Evolutionary conservation across 176 grass and related monocot genomes (phyloP).

Genomic region (Musa beccarii): DNA sequence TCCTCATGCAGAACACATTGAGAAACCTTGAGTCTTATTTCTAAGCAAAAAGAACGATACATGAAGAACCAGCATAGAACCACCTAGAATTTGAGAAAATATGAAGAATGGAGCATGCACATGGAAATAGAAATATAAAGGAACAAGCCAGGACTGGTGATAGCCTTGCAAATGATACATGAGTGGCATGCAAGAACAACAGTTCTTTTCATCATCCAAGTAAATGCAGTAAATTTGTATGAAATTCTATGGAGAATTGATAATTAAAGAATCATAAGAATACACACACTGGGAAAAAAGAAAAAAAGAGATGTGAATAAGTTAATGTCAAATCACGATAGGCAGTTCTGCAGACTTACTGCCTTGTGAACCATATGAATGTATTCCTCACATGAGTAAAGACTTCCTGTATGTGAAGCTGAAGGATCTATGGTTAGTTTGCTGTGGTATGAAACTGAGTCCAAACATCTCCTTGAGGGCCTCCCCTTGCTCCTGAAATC

Average conservation of each 20-base stretch:
- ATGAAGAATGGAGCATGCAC: too few relatives aligned
- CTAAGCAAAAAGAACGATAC: too few relatives aligned
- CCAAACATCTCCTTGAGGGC: conserved; percentile 90
- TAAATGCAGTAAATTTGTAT: background rate
- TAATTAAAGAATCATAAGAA: background rate
- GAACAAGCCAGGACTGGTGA: too few relatives aligned
- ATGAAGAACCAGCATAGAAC: too few relatives aligned
- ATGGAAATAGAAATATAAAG: too few relatives aligned
- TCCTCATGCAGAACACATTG: too few relatives aligned
- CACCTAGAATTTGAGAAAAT: too few relatives aligned
- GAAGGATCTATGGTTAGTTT: conserved; percentile 42
- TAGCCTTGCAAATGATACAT: background rate
- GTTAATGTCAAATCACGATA: background rate
- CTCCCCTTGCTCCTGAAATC: conserved; percentile 47
- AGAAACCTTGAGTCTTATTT: too few relatives aligned
- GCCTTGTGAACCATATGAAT: too few relatives aligned
- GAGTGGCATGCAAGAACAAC: background rate
- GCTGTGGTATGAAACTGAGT: conserved; percentile 48
- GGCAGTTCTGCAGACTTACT: too few relatives aligned
- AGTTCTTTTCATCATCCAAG: background rate
- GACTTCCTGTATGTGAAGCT: conserved; percentile 35
- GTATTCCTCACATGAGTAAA: background rate
- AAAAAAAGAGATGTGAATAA: background rate
- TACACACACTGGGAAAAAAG: background rate
- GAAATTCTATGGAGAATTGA: background rate